Base-by-base conservation (phyloP, 2,329 filamentous ascomycete genomes). In the Fusarium sterilihyphosum region DNA sequence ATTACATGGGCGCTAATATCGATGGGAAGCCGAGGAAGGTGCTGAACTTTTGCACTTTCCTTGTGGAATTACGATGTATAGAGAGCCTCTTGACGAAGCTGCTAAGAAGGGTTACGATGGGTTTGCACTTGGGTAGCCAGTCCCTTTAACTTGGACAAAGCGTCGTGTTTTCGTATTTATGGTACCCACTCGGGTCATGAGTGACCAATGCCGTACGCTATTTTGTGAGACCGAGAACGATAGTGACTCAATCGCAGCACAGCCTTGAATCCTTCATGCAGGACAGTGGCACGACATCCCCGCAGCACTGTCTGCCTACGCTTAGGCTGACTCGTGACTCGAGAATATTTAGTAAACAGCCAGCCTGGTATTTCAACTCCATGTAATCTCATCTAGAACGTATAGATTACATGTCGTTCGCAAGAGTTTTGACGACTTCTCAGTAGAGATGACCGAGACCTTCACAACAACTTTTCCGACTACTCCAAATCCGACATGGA, bases 381-480 rank as follows among this genome's bases (percentile, higher is more conserved):
- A 17, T n/a, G 2, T 4, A 7, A 22, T 17, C 24, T 16, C 24
- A 16, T 2, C 9, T 29, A 6, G 12, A 24, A 4, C 10, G 5
- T 20, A 5, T 18, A n/a, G 11, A 18, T 10, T 14, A 38, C 4
- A 2, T 9, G 9, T 4, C 9, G 5, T 6, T 26, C 17, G 8
- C 17, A 46, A 5, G 8, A 47, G 2, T 20, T 47, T 5, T 24
- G 41, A 11, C 0, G 16, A 24, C 4, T 8, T 14, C 18, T 14
- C 6, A 18, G 16, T 1, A 4, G 8, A 11, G 4, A 38, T 38
- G 33, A 26, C 31, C 1, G 41, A n/a, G 0, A 35, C 33, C 6
- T 8, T 31, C 2, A 24, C 3, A 26, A 47, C 61, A 1, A 63
- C 41, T 3, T 47, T 59, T 7, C 26, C 54, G 0, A 38, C 37